Evolutionary conservation across 768 basidiomycete genomes (phyloP).

Genomic region (Termitomyces sp.): DNA sequence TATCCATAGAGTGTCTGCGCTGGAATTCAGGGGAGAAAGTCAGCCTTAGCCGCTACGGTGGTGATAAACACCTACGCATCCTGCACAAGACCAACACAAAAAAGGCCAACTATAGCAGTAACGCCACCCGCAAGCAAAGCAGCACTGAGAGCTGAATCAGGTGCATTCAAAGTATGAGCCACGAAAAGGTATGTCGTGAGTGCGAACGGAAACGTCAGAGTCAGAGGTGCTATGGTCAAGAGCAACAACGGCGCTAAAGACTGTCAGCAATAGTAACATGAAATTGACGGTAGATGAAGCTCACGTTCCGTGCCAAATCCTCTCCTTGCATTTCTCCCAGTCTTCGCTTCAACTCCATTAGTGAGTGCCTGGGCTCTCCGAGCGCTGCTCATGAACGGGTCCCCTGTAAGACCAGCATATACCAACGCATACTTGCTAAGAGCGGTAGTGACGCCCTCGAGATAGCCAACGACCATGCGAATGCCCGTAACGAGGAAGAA

Average conservation of each 20-base stretch:
- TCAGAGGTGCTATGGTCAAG: constrained; percentile 72
- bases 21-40: constrained; percentile 8
- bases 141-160: constrained; percentile 69
- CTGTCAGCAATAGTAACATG: not conserved
- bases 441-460: constrained; percentile 47
- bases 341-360: constrained; percentile 23
- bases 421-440: constrained; percentile 60
- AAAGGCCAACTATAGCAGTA: constrained; percentile 76
- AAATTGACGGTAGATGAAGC: constrained; percentile 13
- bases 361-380: constrained; percentile 44
- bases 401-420: constrained; percentile 74
- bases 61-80: constrained; percentile 42
- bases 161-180: constrained; percentile 71
- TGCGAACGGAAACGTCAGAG: constrained; percentile 77
- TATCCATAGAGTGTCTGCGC: constrained; percentile 41
- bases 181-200: constrained; percentile 83
- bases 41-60: not conserved
- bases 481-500: constrained; percentile 38
- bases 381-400: constrained; percentile 57
- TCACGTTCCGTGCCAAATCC: constrained; percentile 57
- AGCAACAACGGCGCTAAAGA: constrained; percentile 57
- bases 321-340: constrained; percentile 33
- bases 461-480: constrained; percentile 49
- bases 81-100: constrained; percentile 76
- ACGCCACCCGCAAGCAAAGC: constrained; percentile 74